phyloP scores from a whole-genome alignment of 2,329 filamentous ascomycete genomes.

The Exserohilum rostratum region DNA sequence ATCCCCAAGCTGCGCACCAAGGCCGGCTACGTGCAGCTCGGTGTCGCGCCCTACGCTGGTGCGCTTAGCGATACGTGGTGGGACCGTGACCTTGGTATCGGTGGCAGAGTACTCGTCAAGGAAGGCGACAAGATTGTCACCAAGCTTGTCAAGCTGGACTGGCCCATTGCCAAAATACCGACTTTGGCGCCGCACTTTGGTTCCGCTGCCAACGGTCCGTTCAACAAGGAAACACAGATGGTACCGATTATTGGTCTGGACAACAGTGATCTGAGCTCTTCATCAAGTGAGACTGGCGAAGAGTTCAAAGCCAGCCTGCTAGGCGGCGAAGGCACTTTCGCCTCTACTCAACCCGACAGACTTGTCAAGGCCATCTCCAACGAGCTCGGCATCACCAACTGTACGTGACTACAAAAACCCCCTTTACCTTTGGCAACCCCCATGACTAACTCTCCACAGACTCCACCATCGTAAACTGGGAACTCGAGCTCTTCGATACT shows the following conservation, averaged over 20 bases:
- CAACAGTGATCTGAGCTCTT: conserved; percentile 62
- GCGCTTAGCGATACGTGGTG: conserved; percentile 91
- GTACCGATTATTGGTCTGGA: conserved; percentile 93
- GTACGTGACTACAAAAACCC: conserved; percentile 30
- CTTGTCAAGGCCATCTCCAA: conserved; percentile 82
- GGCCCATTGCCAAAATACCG: conserved; percentile 89
- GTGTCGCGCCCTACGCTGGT: conserved; percentile 91
- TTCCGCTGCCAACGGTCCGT: conserved; percentile 66
- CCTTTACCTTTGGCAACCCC: not conserved
- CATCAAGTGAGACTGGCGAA: conserved; percentile 39
- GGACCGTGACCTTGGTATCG: conserved; percentile 92
- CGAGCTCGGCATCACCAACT: conserved; percentile 75
- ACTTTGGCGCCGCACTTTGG: conserved; percentile 96
- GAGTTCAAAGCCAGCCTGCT: conserved; percentile 53
- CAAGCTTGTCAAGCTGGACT: conserved; percentile 87
- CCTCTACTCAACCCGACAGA: conserved; percentile 80
- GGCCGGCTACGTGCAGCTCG: conserved; percentile 85
- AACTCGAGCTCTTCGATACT: conserved; percentile 90
- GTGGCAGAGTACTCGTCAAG: conserved; percentile 84
- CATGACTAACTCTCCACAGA: conserved; percentile 43
- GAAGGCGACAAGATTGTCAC: conserved; percentile 78
- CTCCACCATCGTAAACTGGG: conserved; percentile 87
- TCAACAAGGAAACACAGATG: conserved; percentile 90
- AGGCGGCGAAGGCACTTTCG: conserved; percentile 74
- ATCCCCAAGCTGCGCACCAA: conserved; percentile 83